Evolutionary conservation across 108 stramenopile species (phyloP).

Genomic region (Epipyxis sp.): DNA sequence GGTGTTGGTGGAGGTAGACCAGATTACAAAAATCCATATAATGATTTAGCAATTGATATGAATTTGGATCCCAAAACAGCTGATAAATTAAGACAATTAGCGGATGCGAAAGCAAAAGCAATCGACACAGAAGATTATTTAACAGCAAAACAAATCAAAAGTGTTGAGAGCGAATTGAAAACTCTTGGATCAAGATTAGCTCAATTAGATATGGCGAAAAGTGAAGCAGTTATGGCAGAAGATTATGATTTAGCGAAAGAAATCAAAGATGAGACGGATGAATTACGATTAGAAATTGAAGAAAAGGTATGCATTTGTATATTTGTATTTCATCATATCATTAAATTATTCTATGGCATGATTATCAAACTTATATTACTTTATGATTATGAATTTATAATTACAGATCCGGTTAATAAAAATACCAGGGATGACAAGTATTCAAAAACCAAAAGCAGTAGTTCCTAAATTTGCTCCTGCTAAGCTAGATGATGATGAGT

Average conservation of each 20-base stretch:
- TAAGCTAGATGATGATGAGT: no score
- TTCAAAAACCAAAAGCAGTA: no score
- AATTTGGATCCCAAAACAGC: slow-evolving; percentile 47
- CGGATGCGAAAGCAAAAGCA: slow-evolving; percentile 52
- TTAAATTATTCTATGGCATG: no score
- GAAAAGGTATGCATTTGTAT: no score
- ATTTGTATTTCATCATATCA: no score
- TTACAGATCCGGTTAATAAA: no score
- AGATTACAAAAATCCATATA: slow-evolving; percentile 8
- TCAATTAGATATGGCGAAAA: slow-evolving; percentile 35
- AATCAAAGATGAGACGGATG: slow-evolving; percentile 50
- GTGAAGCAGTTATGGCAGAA: slow-evolving; percentile 40
- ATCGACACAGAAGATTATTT: slow-evolving; percentile 59
- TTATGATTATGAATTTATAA: no score
- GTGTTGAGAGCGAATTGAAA: slow-evolving; percentile 26
- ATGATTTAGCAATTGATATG: slow-evolving; percentile 49
- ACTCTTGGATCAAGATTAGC: slow-evolving; percentile 23
- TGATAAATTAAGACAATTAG: slow-evolving; percentile 31
- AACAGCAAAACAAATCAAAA: slow-evolving; percentile 44
- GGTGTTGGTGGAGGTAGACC: not conserved
- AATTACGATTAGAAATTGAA: slow-evolving; percentile 37
- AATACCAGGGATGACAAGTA: no score
- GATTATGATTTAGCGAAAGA: slow-evolving; percentile 51
- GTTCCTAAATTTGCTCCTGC: no score
- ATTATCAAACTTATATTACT: no score